phyloP scores from a whole-genome alignment of 2,329 filamentous ascomycete species.

The Alternaria brassicae region DNA sequence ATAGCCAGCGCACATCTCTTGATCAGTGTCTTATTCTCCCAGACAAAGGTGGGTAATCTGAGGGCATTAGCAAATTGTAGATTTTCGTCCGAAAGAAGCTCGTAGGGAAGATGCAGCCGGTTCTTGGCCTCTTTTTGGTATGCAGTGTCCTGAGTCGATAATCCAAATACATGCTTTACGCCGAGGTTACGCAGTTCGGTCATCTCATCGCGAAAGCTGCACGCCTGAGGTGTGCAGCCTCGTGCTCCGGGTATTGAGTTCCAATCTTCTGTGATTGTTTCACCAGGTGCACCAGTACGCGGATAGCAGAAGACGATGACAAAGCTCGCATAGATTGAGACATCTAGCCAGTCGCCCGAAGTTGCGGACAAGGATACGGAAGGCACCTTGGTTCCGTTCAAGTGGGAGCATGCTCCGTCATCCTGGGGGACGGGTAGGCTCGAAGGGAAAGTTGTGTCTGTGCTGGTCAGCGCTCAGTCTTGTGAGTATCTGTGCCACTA shows the following conservation, averaged over 20 bases:
- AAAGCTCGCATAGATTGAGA: conserved; percentile 47
- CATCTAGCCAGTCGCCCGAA: conserved; percentile 34
- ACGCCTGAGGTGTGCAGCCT: conserved; percentile 55
- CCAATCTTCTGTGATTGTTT: conserved; percentile 52
- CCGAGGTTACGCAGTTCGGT: conserved; percentile 23
- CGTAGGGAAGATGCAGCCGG: conserved; percentile 51
- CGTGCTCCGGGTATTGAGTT: conserved; percentile 54
- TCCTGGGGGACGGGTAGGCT: conserved; percentile 50
- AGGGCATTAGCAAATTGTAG: conserved; percentile 45
- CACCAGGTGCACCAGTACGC: conserved; percentile 49
- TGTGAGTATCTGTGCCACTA: conserved; percentile 14
- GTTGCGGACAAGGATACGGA: conserved; percentile 47
- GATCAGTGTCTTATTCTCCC: conserved; percentile 46
- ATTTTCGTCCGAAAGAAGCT: conserved; percentile 53
- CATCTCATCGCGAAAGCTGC: conserved; percentile 51
- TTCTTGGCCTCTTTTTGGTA: conserved; percentile 52
- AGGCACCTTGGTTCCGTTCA: conserved; percentile 35
- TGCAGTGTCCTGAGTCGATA: conserved; percentile 51
- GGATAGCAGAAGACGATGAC: conserved; percentile 55
- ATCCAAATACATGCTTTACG: conserved; percentile 47
- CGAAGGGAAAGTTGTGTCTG: conserved; percentile 40
- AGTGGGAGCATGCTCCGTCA: conserved; percentile 52
- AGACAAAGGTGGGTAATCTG: conserved; percentile 52
- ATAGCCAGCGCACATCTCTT: conserved; percentile 52
- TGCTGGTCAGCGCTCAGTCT: conserved; percentile 20